phyloP scores from a whole-genome alignment of 2,329 filamentous ascomycete genomes.

The Daldinia sp. region DNA sequence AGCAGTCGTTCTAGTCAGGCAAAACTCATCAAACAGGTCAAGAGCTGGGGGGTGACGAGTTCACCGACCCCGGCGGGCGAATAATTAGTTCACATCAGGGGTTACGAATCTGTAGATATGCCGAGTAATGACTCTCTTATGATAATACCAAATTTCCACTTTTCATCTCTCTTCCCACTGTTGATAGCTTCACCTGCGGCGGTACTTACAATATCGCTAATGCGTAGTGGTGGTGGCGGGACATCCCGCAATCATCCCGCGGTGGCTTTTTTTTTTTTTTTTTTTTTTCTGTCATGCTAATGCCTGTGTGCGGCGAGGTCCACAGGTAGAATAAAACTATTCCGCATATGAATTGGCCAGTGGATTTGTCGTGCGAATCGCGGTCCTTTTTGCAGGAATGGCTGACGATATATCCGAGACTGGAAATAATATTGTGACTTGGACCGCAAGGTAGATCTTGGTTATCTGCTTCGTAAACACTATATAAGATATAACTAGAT shows the following conservation, averaged over 20 bases:
- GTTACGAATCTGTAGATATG: not conserved
- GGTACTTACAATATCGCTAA: constrained; percentile 3
- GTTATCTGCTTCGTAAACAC: no score
- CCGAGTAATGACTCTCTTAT: not conserved
- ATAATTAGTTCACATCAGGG: not conserved
- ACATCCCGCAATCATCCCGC: not conserved
- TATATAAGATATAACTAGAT: not conserved
- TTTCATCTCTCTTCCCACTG: not conserved
- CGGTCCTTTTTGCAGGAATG: not conserved
- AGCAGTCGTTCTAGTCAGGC: constrained; percentile 16
- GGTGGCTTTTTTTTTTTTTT: not conserved
- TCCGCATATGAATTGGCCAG: not conserved
- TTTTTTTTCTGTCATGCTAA: not conserved
- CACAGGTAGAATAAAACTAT: not conserved
- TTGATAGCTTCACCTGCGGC: not conserved
- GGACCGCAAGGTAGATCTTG: not conserved
- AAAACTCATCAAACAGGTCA: constrained; percentile 21
- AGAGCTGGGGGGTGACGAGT: constrained; percentile 18
- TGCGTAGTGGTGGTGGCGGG: not conserved
- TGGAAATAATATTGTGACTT: not conserved
- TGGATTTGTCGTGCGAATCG: not conserved
- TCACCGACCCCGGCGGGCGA: not conserved
- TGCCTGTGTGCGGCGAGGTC: not conserved
- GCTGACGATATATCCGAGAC: not conserved
- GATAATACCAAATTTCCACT: not conserved